phyloP scores from a whole-genome alignment of 345 rosid species.

The Arabis hirsuta region DNA sequence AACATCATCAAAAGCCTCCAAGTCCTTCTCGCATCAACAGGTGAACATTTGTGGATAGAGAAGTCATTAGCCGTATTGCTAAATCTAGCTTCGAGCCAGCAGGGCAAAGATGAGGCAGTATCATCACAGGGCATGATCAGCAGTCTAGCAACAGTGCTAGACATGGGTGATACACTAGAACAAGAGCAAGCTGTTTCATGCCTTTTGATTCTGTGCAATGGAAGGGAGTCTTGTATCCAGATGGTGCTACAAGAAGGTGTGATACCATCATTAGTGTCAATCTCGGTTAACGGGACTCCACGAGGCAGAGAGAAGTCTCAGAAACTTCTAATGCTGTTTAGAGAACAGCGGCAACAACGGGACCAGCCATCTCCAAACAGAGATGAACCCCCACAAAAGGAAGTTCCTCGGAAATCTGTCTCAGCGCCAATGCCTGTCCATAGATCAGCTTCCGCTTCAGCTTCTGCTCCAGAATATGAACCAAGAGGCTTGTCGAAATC shows the following conservation, averaged over 20 bases:
- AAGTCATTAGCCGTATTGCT: slow-evolving; percentile 77
- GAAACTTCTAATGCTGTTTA: slow-evolving; percentile 83
- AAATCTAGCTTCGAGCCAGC: slow-evolving; percentile 64
- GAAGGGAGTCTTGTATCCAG: slow-evolving; percentile 76
- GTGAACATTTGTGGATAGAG: slow-evolving; percentile 70
- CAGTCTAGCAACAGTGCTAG: slow-evolving; percentile 66
- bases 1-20: slow-evolving; percentile 71
- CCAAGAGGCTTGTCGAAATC: slow-evolving; percentile 69
- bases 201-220: slow-evolving; percentile 69
- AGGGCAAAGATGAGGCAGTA: slow-evolving; percentile 71
- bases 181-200: slow-evolving; percentile 92
- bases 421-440: slow-evolving; percentile 37
- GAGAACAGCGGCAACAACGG: slow-evolving; percentile 89
- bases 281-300: slow-evolving; percentile 86
- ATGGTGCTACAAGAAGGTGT: slow-evolving; percentile 97
- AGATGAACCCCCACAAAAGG: slow-evolving; percentile 43
- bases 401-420: slow-evolving; percentile 43
- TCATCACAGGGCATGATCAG: slow-evolving; percentile 69
- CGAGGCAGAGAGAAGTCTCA: slow-evolving; percentile 91
- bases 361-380: slow-evolving; percentile 60
- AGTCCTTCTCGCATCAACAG: slow-evolving; percentile 63
- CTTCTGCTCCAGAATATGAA: slow-evolving; percentile 49
- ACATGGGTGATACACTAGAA: slow-evolving; percentile 66
- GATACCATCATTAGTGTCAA: slow-evolving; percentile 88
- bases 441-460: slow-evolving; percentile 36